Conservation (phyloP, 306 rosid species). For the Begonia masoniana region DNA sequence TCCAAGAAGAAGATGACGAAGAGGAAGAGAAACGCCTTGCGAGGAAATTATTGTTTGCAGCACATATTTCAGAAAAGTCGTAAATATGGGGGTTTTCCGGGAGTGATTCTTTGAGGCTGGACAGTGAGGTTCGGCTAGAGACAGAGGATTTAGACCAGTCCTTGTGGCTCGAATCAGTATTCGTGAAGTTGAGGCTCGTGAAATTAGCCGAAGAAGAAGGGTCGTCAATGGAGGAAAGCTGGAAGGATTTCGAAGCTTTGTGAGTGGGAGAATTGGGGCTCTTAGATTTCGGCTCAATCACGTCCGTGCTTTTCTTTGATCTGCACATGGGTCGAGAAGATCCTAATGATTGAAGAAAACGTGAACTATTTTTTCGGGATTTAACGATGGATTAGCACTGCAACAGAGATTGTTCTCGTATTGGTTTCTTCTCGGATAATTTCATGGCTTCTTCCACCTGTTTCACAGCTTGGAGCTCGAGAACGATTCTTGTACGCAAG, state of each 20-base stretch:
- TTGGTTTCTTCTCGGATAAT: too few species aligned
- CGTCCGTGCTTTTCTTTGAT: slow-evolving; percentile 38
- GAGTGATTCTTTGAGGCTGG: slow-evolving; percentile 39
- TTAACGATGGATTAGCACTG: background rate
- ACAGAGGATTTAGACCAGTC: slow-evolving; percentile 31
- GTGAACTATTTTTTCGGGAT: background rate
- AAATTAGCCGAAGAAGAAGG: slow-evolving; percentile 9
- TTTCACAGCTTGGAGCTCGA: background rate
- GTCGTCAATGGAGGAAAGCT: slow-evolving; percentile 4
- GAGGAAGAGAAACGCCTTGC: slow-evolving; percentile 33
- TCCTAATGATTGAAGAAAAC: background rate
- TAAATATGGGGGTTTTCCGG: slow-evolving; percentile 59
- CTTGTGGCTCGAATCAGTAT: slow-evolving; percentile 24
- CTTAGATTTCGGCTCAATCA: slow-evolving; percentile 19
- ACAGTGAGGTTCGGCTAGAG: slow-evolving; percentile 36
- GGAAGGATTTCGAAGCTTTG: slow-evolving; percentile 6
- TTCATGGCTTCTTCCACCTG: too few species aligned
- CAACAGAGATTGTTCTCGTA: background rate
- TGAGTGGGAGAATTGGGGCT: slow-evolving; percentile 2
- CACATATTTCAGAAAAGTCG: slow-evolving; percentile 40
- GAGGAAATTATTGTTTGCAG: slow-evolving; percentile 41
- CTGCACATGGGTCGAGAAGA: slow-evolving; percentile 36
- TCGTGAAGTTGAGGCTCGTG: slow-evolving; percentile 9
- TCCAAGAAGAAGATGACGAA: slow-evolving; percentile 40
- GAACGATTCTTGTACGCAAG: too few species aligned